phyloP scores from a whole-genome alignment of 139 green algal genomes.

The Closterium sp. region DNA sequence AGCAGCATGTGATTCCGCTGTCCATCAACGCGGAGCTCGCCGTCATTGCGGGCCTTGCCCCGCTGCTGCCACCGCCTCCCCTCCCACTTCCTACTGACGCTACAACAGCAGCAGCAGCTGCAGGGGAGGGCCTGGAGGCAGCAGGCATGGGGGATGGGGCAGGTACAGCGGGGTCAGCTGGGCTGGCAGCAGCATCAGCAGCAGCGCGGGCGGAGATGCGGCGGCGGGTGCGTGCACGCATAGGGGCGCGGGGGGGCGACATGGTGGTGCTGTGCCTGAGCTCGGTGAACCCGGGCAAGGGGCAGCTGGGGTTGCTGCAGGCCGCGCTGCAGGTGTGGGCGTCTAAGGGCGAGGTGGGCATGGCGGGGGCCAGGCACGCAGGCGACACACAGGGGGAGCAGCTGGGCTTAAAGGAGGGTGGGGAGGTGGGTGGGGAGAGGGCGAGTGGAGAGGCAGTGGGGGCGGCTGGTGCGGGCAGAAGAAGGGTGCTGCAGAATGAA shows the following conservation, averaged over 20 bases:
- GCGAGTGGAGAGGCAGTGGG: background rate
- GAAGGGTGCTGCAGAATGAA: no score
- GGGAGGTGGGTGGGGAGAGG: background rate
- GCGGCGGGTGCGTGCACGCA: background rate
- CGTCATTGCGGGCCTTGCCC: background rate
- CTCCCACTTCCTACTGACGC: no score
- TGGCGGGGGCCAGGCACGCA: background rate
- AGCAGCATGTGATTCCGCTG: constrained; percentile 1
- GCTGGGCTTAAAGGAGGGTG: background rate
- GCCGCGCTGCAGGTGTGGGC: constrained; percentile 4
- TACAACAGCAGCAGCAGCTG: background rate
- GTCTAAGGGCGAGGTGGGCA: background rate
- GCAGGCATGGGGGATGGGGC: background rate
- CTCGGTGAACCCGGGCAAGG: constrained; percentile 31
- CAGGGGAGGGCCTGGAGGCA: background rate
- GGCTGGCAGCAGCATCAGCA: background rate
- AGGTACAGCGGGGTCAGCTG: background rate
- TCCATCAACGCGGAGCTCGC: constrained; percentile 20
- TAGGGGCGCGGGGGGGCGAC: constrained; percentile 8
- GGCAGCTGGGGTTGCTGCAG: constrained; percentile 24
- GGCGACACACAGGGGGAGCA: background rate
- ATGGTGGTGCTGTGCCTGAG: constrained; percentile 27
- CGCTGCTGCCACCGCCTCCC: background rate
- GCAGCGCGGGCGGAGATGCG: background rate
- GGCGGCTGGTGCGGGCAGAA: background rate